Evolutionary conservation across 2,329 filamentous ascomycete genomes (phyloP).

Genomic region (Xylaria sp.): DNA sequence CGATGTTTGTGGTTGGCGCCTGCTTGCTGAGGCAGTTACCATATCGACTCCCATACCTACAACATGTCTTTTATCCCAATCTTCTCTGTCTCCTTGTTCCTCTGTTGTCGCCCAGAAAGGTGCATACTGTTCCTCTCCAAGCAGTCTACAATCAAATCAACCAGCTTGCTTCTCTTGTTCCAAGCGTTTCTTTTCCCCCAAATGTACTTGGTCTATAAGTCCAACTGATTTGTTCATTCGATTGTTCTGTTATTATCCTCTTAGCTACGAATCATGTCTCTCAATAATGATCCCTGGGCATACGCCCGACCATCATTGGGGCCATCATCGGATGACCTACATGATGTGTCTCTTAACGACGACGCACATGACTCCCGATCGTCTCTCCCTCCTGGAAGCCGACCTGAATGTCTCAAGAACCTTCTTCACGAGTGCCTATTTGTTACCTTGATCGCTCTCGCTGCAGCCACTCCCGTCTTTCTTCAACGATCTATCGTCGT

Average conservation of each 20-base stretch:
- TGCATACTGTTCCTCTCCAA: conserved; percentile 14
- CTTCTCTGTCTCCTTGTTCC: neutral
- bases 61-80: neutral
- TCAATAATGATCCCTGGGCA: conserved; percentile 41
- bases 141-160: conserved; percentile 27
- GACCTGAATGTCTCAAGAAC: conserved; percentile 45
- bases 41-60: neutral
- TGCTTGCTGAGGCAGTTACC: neutral
- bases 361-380: conserved; percentile 37
- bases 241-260: conserved; percentile 28
- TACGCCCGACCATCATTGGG: conserved; percentile 35
- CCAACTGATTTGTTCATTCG: conserved; percentile 28
- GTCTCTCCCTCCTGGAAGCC: conserved; percentile 41
- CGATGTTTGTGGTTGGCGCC: neutral
- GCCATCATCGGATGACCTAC: conserved; percentile 43
- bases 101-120: conserved; percentile 1
- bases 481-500: conserved; percentile 49
- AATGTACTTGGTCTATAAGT: conserved; percentile 27
- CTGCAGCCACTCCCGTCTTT: conserved; percentile 49
- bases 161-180: conserved; percentile 37
- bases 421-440: conserved; percentile 46
- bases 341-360: conserved; percentile 48
- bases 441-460: conserved; percentile 46
- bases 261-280: conserved; percentile 38
- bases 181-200: conserved; percentile 37